These are phyloP conservation scores for Crucihimalaya himalaica DNA, from an alignment of 345 rosid genomes.

Conservation along the genomic window DNA sequence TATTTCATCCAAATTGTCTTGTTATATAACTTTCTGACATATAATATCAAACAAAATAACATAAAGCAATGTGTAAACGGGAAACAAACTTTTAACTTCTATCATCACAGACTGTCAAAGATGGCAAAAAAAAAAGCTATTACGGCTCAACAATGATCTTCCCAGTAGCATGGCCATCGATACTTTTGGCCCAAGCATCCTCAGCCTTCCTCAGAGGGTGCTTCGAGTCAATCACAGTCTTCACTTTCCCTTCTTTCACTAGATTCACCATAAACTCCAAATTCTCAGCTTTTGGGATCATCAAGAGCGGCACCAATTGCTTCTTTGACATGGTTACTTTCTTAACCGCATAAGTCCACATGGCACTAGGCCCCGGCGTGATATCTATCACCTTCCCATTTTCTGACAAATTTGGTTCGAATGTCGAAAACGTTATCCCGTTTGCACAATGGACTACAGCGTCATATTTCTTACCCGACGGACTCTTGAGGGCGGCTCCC, in stretches of 20 bases:
- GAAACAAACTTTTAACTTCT: constrained; percentile 2
- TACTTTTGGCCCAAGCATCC: constrained; percentile 74
- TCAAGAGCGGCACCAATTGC: constrained; percentile 55
- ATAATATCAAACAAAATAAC: not conserved
- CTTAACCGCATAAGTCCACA: constrained; percentile 51
- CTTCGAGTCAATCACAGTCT: constrained; percentile 62
- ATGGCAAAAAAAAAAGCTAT: not conserved
- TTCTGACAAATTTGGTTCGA: constrained; percentile 62
- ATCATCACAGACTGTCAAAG: not conserved
- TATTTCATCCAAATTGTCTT: not conserved
- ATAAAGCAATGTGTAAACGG: not conserved
- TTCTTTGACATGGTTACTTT: constrained; percentile 69
- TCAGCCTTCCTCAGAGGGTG: constrained; percentile 61
- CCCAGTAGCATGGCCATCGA: constrained; percentile 76
- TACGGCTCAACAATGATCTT: constrained; percentile 70
- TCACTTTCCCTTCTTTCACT: constrained; percentile 65
- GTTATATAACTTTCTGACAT: not conserved
- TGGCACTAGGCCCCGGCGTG: constrained; percentile 47
- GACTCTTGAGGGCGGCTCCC: constrained; percentile 71
- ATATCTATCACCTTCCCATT: constrained; percentile 68
- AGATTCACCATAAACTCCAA: constrained; percentile 51
- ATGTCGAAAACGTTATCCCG: constrained; percentile 63
- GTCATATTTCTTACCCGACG: constrained; percentile 71
- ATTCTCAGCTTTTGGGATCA: constrained; percentile 51
- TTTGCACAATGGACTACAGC: constrained; percentile 69